Evolutionary conservation across 148 eudicot species (phyloP).

Genomic region (Amaranthus palmeri): DNA sequence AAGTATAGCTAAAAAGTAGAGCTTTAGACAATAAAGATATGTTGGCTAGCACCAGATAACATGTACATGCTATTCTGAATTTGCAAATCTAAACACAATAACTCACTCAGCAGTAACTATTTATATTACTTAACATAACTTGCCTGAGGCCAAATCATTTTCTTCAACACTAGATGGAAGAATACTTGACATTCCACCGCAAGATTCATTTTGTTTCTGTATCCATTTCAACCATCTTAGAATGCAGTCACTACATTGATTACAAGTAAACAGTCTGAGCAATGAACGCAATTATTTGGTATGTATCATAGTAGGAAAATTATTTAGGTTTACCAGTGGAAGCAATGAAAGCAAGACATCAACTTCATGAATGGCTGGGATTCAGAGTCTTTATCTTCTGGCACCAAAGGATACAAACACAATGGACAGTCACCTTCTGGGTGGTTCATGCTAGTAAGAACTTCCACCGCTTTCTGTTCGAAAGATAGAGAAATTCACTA

Average conservation of each 20-base stretch:
- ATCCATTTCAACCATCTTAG: conserved; percentile 89
- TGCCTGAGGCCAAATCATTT: conserved; percentile 40
- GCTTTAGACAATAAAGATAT: not conserved
- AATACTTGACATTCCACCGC: conserved; percentile 25
- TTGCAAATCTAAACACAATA: not conserved
- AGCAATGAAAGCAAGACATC: conserved; percentile 98
- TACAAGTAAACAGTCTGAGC: conserved; percentile 5
- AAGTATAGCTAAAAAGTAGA: not conserved
- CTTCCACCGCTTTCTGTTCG: conserved; percentile 81
- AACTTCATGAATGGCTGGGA: conserved; percentile 76
- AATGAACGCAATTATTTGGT: not conserved
- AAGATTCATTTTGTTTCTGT: conserved; percentile 36
- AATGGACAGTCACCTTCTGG: conserved; percentile 94
- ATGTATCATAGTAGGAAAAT: conserved; percentile 2
- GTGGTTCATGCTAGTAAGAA: conserved; percentile 80
- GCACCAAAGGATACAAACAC: conserved; percentile 76
- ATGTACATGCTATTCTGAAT: conserved; percentile 5
- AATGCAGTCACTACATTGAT: conserved; percentile 60
- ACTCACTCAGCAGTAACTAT: not conserved
- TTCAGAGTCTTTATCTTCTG: conserved; percentile 41
- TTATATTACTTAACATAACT: not conserved
- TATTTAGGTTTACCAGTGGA: conserved; percentile 57
- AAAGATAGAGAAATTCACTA: not conserved
- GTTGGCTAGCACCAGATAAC: not conserved
- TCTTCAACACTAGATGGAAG: conserved; percentile 21